Evolutionary conservation across 306 rosid species (phyloP).

Genomic region (Quercus rubra): DNA sequence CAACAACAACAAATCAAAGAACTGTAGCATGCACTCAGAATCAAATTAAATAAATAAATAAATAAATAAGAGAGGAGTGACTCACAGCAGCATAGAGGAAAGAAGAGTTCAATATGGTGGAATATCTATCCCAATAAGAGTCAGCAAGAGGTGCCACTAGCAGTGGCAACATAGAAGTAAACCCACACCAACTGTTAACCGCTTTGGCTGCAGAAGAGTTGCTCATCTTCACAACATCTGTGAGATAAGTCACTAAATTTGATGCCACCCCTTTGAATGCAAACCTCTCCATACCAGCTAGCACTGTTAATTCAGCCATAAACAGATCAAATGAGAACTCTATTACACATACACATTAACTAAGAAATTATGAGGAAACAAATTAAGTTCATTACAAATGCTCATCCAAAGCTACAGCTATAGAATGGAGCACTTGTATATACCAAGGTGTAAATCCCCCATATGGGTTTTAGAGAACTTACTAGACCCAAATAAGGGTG

Average conservation of each 20-base stretch:
- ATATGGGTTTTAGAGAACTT: neutral
- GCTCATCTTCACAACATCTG: slow-evolving; percentile 74
- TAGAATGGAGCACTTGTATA: too few species aligned
- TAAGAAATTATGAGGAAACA: neutral
- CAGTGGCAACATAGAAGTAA: slow-evolving; percentile 86
- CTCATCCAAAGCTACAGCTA: neutral
- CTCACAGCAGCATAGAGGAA: slow-evolving; percentile 74
- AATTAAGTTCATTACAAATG: neutral
- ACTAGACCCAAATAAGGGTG: neutral
- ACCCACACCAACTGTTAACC: slow-evolving; percentile 81
- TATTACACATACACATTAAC: neutral
- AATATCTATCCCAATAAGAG: slow-evolving; percentile 71
- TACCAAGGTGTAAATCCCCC: too few species aligned
- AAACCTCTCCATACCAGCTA: slow-evolving; percentile 92
- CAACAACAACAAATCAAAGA: neutral
- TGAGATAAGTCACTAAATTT: slow-evolving; percentile 74
- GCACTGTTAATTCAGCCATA: slow-evolving; percentile 23
- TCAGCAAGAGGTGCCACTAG: slow-evolving; percentile 83
- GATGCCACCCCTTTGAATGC: slow-evolving; percentile 92
- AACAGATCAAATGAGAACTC: neutral
- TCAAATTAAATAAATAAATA: too few species aligned
- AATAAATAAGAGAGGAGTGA: slow-evolving; percentile 16
- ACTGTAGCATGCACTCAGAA: too few species aligned
- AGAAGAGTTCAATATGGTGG: slow-evolving; percentile 64
- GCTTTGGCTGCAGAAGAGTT: slow-evolving; percentile 91